phyloP scores from a whole-genome alignment of 208 protist species.

The Acanthamoeba divionensis region DNA sequence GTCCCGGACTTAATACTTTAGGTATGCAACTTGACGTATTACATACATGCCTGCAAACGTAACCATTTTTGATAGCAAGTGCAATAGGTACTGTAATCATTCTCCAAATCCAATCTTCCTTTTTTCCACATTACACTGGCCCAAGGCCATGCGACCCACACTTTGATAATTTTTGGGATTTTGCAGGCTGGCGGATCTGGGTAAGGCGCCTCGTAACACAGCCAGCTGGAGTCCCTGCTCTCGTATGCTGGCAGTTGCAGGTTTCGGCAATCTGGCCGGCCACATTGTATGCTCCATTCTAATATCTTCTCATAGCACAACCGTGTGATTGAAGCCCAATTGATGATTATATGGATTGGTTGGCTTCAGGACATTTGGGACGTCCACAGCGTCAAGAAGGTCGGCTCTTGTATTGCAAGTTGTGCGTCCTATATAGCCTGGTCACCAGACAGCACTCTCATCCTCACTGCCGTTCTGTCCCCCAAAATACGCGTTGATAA shows the following conservation, averaged over 20 bases:
- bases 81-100: neutral
- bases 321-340: neutral
- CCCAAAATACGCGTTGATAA: conserved; percentile 70
- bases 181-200: conserved; percentile 63
- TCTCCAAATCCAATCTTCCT: too few species aligned
- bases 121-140: too few species aligned
- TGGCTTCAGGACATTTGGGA: conserved; percentile 59
- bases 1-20: neutral
- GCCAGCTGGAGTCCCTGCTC: conserved; percentile 60
- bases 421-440: conserved; percentile 57
- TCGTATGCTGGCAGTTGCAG: conserved; percentile 45
- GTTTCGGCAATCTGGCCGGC: conserved; percentile 63
- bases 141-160: too few species aligned
- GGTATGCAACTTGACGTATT: neutral
- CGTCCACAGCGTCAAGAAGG: conserved; percentile 16
- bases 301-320: neutral
- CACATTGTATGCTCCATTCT: neutral
- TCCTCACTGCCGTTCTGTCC: conserved; percentile 58
- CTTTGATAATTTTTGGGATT: too few species aligned
- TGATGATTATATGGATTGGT: neutral
- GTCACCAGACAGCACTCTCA: conserved; percentile 61
- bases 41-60: conserved; percentile 57
- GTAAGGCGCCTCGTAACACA: conserved; percentile 58
- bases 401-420: conserved; percentile 48
- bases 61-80: conserved; percentile 63